Conservation (phyloP, 176 grass and related monocot genomes). For the Triticum aestivum region IWGSC_CS_RefSeq_v2.1 NC_057811.1:477024943-477025442, state of each 20-base stretch:
- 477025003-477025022: constrained; percentile 8
- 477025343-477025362: constrained; percentile 74
- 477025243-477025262: constrained; percentile 67
- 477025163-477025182: neutral
- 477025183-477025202: constrained; percentile 7
- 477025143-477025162: neutral
- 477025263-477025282: constrained; percentile 77
- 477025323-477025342: constrained; percentile 89
- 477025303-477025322: constrained; percentile 93
- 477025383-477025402: constrained; percentile 56
- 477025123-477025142: neutral
- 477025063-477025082: neutral
- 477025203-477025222: constrained; percentile 10
- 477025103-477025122: constrained; percentile 11
- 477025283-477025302: constrained; percentile 97
- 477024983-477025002: neutral
- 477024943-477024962: neutral
- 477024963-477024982: neutral
- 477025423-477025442: neutral
- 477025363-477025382: constrained; percentile 35
- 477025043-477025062: neutral
- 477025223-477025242: constrained; percentile 77
- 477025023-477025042: neutral
- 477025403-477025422: constrained; percentile 1
- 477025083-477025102: neutral